Evolutionary conservation across 2,329 filamentous ascomycete species (phyloP).

Genomic region (Trichoderma sp.): DNA sequence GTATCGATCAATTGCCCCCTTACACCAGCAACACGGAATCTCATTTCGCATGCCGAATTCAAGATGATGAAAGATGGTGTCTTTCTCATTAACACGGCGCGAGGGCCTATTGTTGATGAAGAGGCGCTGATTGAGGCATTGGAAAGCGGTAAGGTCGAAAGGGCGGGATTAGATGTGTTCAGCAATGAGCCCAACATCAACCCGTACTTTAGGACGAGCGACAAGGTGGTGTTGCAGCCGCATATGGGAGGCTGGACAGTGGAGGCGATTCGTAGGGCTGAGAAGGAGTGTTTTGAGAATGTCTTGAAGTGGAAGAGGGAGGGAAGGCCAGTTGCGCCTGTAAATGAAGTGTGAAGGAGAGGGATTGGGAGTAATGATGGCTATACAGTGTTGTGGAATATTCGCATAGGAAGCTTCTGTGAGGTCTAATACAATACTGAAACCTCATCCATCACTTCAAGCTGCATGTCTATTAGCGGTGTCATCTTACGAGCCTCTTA

Average conservation of each 20-base stretch:
- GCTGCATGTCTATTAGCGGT: neutral
- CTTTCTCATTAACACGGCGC: slow-evolving; percentile 53
- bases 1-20: slow-evolving; percentile 45
- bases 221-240: slow-evolving; percentile 46
- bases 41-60: slow-evolving; percentile 45
- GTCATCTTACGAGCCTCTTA: neutral
- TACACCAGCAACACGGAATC: slow-evolving; percentile 39
- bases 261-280: slow-evolving; percentile 44
- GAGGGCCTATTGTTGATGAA: slow-evolving; percentile 53
- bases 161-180: slow-evolving; percentile 53
- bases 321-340: slow-evolving; percentile 41
- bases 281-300: slow-evolving; percentile 50
- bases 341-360: slow-evolving; percentile 30
- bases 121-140: slow-evolving; percentile 48
- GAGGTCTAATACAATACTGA: neutral
- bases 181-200: slow-evolving; percentile 45
- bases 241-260: slow-evolving; percentile 49
- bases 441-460: neutral
- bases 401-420: neutral
- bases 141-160: slow-evolving; percentile 46
- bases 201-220: slow-evolving; percentile 42
- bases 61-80: slow-evolving; percentile 48
- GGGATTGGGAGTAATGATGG: neutral
- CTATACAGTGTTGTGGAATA: neutral
- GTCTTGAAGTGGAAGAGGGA: slow-evolving; percentile 42